These are phyloP conservation scores for Ophiocordyceps camponoti-saundersi DNA, from an alignment of 2,329 filamentous ascomycete genomes.

Conservation along the genomic window DNA sequence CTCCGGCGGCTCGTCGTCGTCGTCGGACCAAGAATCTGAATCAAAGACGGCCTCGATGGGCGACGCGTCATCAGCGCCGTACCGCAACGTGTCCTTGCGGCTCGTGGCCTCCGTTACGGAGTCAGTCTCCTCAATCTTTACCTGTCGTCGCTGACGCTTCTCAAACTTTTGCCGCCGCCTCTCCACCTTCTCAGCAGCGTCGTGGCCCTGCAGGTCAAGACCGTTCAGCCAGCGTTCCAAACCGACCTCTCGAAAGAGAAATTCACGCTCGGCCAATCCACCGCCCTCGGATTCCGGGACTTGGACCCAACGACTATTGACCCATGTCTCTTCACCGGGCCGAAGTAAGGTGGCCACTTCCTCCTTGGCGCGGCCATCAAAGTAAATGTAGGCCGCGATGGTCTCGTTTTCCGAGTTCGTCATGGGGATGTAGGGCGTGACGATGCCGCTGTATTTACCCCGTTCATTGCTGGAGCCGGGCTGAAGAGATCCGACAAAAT, in stretches of 20 bases:
- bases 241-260: conserved; percentile 91
- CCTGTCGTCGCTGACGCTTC: conserved; percentile 48
- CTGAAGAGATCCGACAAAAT: conserved; percentile 55
- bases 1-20: conserved; percentile 82
- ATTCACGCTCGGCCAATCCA: conserved; percentile 88
- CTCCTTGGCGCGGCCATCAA: conserved; percentile 87
- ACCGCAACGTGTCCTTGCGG: conserved; percentile 49
- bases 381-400: conserved; percentile 97
- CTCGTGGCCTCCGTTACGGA: conserved; percentile 17
- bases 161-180: conserved; percentile 71
- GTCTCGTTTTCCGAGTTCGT: conserved; percentile 92
- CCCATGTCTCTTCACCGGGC: conserved; percentile 95
- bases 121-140: conserved; percentile 22
- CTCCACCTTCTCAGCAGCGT: conserved; percentile 78
- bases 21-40: conserved; percentile 59
- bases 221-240: conserved; percentile 94
- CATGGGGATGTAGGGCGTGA: conserved; percentile 79
- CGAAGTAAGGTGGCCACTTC: conserved; percentile 89
- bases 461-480: conserved; percentile 33
- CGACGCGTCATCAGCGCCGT: conserved; percentile 59
- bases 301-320: conserved; percentile 95
- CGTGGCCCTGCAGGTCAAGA: conserved; percentile 82
- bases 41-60: conserved; percentile 53
- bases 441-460: conserved; percentile 31
- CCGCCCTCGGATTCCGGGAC: conserved; percentile 82